Evolutionary conservation across 2,329 filamentous ascomycete genomes (phyloP).

Genomic region (Catunica adiposa): DNA sequence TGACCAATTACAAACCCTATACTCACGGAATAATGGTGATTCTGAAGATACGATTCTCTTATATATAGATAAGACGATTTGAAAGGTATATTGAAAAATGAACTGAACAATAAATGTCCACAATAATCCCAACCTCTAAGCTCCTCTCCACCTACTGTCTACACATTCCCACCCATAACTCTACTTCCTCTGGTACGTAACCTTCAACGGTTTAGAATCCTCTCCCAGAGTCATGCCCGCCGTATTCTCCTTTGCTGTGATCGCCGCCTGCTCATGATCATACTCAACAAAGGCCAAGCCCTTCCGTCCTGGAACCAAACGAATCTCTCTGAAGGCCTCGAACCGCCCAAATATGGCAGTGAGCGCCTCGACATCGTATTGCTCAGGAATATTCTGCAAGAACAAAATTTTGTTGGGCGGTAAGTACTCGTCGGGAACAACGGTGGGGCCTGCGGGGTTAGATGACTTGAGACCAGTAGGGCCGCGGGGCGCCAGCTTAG

Average conservation of each 20-base stretch:
- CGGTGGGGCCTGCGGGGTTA: conserved; percentile 46
- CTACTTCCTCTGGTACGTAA: conserved; percentile 88
- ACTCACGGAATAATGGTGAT: too few species aligned
- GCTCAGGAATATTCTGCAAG: conserved; percentile 78
- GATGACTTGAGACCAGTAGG: conserved; percentile 59
- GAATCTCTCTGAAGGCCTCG: conserved; percentile 85
- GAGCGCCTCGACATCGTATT: conserved; percentile 66
- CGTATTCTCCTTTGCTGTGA: conserved; percentile 84
- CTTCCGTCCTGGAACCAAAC: conserved; percentile 68
- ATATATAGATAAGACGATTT: too few species aligned
- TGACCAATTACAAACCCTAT: too few species aligned
- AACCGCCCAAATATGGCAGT: conserved; percentile 72
- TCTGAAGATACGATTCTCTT: too few species aligned
- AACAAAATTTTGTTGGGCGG: conserved; percentile 96
- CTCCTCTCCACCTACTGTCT: too few species aligned
- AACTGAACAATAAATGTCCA: too few species aligned
- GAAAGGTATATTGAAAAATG: neutral
- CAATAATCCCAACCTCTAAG: too few species aligned
- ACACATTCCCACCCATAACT: neutral
- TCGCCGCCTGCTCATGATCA: conserved; percentile 74
- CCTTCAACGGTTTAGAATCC: conserved; percentile 56
- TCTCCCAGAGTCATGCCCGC: conserved; percentile 64
- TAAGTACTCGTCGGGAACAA: conserved; percentile 93
- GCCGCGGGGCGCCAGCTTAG: conserved; percentile 32
- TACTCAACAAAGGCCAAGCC: conserved; percentile 97